phyloP scores from a whole-genome alignment of 2,329 filamentous ascomycete genomes.

The Arthroderma uncinatum region DNA sequence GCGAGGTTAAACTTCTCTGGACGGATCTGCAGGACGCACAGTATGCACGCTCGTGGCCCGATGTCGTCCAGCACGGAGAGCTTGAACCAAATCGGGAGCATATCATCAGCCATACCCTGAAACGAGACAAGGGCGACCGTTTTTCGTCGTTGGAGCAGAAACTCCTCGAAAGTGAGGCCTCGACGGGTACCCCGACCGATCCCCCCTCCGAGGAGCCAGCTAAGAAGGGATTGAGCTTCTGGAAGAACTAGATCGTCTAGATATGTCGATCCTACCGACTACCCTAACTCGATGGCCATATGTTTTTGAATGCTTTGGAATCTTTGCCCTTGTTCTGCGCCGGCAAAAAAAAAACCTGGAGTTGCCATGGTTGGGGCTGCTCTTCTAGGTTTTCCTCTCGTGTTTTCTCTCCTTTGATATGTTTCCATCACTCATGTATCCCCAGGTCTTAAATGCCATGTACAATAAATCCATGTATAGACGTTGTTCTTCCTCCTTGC shows the following conservation, averaged over 20 bases:
- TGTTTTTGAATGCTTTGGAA: not conserved
- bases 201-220: not conserved
- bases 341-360: slow-evolving; percentile 1
- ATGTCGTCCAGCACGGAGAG: slow-evolving; percentile 33
- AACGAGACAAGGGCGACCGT: slow-evolving; percentile 10
- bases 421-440: not conserved
- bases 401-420: not conserved
- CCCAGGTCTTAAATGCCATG: slow-evolving; percentile 1
- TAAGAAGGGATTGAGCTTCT: slow-evolving; percentile 4
- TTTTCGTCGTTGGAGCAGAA: not conserved
- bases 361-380: slow-evolving; percentile 8
- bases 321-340: not conserved
- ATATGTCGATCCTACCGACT: not conserved
- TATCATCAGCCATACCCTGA: slow-evolving; percentile 24
- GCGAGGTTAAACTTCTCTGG: slow-evolving; percentile 37
- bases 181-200: not conserved
- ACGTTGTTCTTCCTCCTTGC: not conserved
- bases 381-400: not conserved
- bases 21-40: slow-evolving; percentile 35
- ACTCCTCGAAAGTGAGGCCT: not conserved
- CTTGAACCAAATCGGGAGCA: slow-evolving; percentile 28
- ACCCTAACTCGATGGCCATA: not conserved
- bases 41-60: slow-evolving; percentile 34
- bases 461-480: slow-evolving; percentile 5
- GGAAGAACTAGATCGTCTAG: not conserved